Evolutionary conservation across 73 alveolate species (phyloP).

Genomic region (Blepharisma stoltei): DNA sequence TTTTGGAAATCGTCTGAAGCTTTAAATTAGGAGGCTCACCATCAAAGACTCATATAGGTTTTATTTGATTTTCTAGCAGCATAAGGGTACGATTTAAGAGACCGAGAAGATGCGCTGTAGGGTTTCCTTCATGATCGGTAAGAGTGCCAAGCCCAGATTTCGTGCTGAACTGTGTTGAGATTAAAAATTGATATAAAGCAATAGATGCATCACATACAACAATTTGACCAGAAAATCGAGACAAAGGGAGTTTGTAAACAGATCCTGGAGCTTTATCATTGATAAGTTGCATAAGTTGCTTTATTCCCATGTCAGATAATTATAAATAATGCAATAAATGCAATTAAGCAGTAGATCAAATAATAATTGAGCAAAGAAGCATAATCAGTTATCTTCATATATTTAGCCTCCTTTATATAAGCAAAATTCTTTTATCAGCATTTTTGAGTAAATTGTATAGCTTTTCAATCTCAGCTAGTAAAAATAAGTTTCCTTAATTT

Average conservation of each 20-base stretch:
- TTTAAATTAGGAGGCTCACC: slow-evolving; percentile 96
- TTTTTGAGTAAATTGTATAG: too few relatives aligned
- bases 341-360: too few relatives aligned
- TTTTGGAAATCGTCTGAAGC: slow-evolving; percentile 62
- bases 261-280: slow-evolving; percentile 91
- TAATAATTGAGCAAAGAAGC: too few relatives aligned
- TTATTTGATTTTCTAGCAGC: slow-evolving; percentile 89
- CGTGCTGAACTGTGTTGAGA: slow-evolving; percentile 77
- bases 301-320: slow-evolving; percentile 80
- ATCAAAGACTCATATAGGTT: slow-evolving; percentile 97
- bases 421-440: too few relatives aligned
- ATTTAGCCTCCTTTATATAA: too few relatives aligned
- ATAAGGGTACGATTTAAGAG: slow-evolving; percentile 83
- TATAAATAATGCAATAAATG: too few relatives aligned
- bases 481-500: too few relatives aligned
- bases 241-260: slow-evolving; percentile 66
- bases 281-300: slow-evolving; percentile 86
- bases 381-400: too few relatives aligned
- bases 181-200: slow-evolving; percentile 95
- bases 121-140: slow-evolving; percentile 92
- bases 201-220: slow-evolving; percentile 95
- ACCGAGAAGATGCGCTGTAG: slow-evolving; percentile 96
- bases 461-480: too few relatives aligned
- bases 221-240: slow-evolving; percentile 72
- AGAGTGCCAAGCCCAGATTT: slow-evolving; percentile 74